Evolutionary conservation across 139 green algal species (phyloP).

Genomic region (Chlorella sp.): DNA sequence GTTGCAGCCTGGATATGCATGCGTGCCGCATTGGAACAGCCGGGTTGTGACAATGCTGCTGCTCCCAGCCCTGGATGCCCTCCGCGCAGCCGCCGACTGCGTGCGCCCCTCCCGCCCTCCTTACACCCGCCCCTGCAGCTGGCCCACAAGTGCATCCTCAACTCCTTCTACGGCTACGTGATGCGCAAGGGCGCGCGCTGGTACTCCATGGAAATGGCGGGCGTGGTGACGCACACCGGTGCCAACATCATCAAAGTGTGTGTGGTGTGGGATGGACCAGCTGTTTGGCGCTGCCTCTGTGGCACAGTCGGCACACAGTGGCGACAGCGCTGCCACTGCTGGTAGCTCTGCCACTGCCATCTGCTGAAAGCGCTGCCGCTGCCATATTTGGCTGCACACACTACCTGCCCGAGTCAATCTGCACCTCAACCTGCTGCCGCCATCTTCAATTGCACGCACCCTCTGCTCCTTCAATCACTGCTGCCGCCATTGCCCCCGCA

Average conservation of each 20-base stretch:
- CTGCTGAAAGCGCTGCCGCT: too few relatives aligned
- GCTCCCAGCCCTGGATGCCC: background rate
- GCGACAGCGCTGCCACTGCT: too few relatives aligned
- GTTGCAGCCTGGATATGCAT: too few relatives aligned
- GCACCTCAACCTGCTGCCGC: background rate
- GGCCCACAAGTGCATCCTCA: conserved; percentile 99
- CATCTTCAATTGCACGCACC: too few relatives aligned
- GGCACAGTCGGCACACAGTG: too few relatives aligned
- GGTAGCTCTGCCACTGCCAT: too few relatives aligned
- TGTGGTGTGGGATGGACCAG: background rate
- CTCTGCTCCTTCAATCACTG: background rate
- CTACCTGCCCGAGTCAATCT: background rate
- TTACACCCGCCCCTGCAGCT: conserved; percentile 74
- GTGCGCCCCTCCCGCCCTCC: background rate
- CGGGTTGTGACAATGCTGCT: too few relatives aligned
- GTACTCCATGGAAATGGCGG: conserved; percentile 99
- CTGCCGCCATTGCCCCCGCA: conserved; percentile 35
- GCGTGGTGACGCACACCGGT: conserved; percentile 96
- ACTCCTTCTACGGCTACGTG: conserved; percentile 97
- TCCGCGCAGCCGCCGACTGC: background rate
- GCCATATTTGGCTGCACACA: too few relatives aligned
- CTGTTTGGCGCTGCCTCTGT: background rate
- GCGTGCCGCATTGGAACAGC: too few relatives aligned
- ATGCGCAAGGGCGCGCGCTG: conserved; percentile 95
- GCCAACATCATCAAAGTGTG: conserved; percentile 94